Percentiles rank a stretch among this genome's conserved stretches.
Conservation (phyloP, 176 grass and related monocot genomes). For the Phragmites australis region DNA sequence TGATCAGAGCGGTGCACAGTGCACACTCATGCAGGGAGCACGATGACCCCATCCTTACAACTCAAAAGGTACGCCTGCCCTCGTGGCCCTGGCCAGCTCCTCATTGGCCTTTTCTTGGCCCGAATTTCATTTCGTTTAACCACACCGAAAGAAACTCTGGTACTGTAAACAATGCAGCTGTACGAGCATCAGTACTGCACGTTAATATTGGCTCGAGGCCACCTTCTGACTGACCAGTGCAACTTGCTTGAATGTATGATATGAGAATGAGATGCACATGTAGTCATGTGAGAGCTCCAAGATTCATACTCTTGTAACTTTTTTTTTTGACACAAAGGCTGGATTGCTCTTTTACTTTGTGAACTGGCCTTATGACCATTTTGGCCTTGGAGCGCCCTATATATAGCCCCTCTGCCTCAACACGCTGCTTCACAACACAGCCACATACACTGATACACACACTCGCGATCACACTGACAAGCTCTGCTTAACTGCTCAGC, state of each 20-base stretch:
- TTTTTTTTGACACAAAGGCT: background rate
- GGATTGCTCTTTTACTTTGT: background rate
- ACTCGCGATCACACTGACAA: background rate
- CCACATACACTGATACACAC: background rate
- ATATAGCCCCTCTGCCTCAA: conserved; percentile 34
- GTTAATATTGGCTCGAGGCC: too few relatives aligned
- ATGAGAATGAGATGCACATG: background rate
- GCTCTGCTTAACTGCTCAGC: conserved; percentile 8
- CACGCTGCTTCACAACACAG: conserved; percentile 35
- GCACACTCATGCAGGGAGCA: conserved; percentile 49
- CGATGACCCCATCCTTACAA: conserved; percentile 40
- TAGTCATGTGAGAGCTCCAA: background rate
- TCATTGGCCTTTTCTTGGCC: conserved; percentile 14
- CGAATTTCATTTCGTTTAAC: background rate
- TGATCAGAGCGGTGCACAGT: conserved; percentile 11
- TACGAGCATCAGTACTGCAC: too few relatives aligned
- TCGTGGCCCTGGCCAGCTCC: conserved; percentile 28
- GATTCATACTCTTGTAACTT: background rate
- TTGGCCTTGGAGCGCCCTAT: conserved; percentile 32
- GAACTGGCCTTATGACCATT: conserved; percentile 25
- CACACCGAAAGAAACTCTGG: background rate
- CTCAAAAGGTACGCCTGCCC: conserved; percentile 41
- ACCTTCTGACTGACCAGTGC: background rate
- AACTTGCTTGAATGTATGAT: conserved; percentile 10
- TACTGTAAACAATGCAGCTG: background rate